These are phyloP conservation scores for Paracoccidioides lutzii DNA, from an alignment of 2,329 filamentous ascomycete species.

Conservation along the genomic window DNA sequence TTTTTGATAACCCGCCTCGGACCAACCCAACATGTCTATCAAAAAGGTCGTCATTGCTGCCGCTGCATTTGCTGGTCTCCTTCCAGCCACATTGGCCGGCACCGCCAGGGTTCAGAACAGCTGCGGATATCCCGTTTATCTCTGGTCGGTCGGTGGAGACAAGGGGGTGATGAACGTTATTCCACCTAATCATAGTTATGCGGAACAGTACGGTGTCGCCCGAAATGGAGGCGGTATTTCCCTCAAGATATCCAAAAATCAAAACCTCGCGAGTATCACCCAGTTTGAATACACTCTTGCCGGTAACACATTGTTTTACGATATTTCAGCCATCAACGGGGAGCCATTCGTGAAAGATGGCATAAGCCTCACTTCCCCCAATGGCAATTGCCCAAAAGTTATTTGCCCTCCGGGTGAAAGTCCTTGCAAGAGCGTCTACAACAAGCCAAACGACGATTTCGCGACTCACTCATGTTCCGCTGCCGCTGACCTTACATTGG, in stretches of 20 bases:
- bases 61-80: constrained; percentile 20
- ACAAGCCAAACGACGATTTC: constrained; percentile 27
- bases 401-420: constrained; percentile 24
- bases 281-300: constrained; percentile 31
- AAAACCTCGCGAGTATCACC: constrained; percentile 24
- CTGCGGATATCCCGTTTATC: constrained; percentile 25
- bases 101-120: constrained; percentile 28
- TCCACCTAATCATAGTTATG: constrained; percentile 23
- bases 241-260: constrained; percentile 28
- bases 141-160: constrained; percentile 28
- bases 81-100: constrained; percentile 17
- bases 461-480: constrained; percentile 31
- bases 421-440: constrained; percentile 27
- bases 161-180: constrained; percentile 24
- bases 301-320: constrained; percentile 25
- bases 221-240: constrained; percentile 30
- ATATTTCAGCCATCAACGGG: constrained; percentile 28
- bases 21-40: constrained; percentile 21
- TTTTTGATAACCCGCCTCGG: neutral
- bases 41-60: constrained; percentile 23
- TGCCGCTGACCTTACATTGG: constrained; percentile 21
- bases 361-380: constrained; percentile 22
- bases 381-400: constrained; percentile 21
- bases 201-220: constrained; percentile 24
- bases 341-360: constrained; percentile 25